Conservation (phyloP, 192 early-diverging fungal species). For the Chytriomyces sp. region DNA sequence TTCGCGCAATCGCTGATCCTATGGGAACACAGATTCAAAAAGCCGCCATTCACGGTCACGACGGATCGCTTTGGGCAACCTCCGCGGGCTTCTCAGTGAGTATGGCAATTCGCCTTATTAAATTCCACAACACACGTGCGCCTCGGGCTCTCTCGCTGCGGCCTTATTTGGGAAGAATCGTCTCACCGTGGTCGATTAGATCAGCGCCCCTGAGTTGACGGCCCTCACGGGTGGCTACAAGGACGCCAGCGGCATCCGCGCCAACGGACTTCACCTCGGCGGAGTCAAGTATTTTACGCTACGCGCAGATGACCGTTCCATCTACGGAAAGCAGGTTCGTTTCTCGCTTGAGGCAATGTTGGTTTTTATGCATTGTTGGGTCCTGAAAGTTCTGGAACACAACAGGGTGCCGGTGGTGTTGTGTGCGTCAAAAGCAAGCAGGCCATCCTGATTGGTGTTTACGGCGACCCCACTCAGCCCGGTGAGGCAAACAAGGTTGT, state of each 20-base stretch:
- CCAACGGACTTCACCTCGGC: conserved; percentile 66
- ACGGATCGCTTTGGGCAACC: conserved; percentile 82
- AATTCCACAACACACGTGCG: no score
- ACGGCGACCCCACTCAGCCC: conserved; percentile 63
- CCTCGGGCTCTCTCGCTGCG: neutral
- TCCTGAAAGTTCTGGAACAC: neutral
- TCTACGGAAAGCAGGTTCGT: conserved; percentile 80
- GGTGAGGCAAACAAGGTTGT: conserved; percentile 75
- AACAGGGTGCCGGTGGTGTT: conserved; percentile 73
- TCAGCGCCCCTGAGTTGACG: conserved; percentile 57
- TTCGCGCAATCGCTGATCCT: neutral
- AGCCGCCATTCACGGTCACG: conserved; percentile 83
- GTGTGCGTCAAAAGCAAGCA: conserved; percentile 76
- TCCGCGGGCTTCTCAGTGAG: conserved; percentile 71
- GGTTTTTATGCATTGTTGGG: neutral
- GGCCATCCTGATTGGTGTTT: conserved; percentile 74
- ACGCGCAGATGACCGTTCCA: conserved; percentile 61
- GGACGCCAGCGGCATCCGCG: conserved; percentile 55
- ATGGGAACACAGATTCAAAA: conserved; percentile 37
- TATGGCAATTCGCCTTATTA: conserved; percentile 10
- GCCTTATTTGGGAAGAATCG: neutral
- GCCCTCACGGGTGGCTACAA: conserved; percentile 65
- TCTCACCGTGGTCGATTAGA: conserved; percentile 46
- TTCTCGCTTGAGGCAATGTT: neutral
- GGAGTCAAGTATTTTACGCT: conserved; percentile 78